These are phyloP conservation scores for Cynanchum wilfordii DNA, from an alignment of 257 asterid species.

Conservation along the genomic window DNA sequence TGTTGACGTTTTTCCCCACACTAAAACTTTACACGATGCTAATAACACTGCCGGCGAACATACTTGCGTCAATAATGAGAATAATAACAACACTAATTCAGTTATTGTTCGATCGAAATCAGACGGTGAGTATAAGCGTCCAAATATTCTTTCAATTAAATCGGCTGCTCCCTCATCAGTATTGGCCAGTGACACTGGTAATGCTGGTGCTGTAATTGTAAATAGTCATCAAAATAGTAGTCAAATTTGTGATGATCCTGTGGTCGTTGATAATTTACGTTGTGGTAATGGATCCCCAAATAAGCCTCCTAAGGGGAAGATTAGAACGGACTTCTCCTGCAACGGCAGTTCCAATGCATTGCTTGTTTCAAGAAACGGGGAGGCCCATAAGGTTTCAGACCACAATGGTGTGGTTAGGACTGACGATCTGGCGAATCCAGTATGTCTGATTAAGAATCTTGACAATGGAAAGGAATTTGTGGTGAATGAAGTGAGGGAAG, in stretches of 20 bases:
- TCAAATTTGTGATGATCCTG: conserved; percentile 16
- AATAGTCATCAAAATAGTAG: conserved; percentile 22
- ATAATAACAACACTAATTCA: conserved; percentile 9
- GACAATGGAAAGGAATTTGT: conserved; percentile 94
- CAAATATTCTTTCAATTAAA: conserved; percentile 18
- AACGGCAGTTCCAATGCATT: conserved; percentile 24
- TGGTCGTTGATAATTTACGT: conserved; percentile 14
- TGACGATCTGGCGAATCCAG: conserved; percentile 33
- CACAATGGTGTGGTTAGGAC: conserved; percentile 22
- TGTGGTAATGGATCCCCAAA: conserved; percentile 27
- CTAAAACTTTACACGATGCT: background rate
- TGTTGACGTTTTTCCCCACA: conserved; percentile 14
- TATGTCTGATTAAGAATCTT: conserved; percentile 79
- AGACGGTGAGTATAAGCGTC: conserved; percentile 39
- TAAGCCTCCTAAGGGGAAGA: conserved; percentile 39
- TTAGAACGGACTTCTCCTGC: conserved; percentile 18
- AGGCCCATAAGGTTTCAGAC: conserved; percentile 20
- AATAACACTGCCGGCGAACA: background rate
- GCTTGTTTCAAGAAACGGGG: conserved; percentile 13
- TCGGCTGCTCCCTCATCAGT: conserved; percentile 12
- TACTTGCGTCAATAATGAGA: background rate
- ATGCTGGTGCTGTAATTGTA: conserved; percentile 28
- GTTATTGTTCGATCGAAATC: conserved; percentile 48
- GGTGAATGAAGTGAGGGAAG: conserved; percentile 89
- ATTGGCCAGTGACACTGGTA: conserved; percentile 14